These are phyloP conservation scores for Grammothele lineata DNA, from an alignment of 768 basidiomycete genomes.

Conservation along the genomic window DNA sequence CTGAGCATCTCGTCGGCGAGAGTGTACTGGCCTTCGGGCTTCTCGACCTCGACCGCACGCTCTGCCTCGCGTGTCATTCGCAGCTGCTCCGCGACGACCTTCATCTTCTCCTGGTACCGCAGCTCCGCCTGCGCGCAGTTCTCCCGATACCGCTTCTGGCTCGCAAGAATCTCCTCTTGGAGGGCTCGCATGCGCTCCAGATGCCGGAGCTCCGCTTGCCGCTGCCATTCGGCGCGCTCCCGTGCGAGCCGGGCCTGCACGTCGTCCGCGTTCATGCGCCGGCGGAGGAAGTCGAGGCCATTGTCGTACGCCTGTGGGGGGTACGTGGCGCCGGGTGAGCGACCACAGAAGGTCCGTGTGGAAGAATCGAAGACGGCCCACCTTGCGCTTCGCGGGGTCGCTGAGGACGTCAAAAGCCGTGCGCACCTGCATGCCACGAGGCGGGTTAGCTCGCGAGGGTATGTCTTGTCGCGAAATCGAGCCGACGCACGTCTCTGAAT, in stretches of 20 bases:
- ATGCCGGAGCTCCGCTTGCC: constrained; percentile 43
- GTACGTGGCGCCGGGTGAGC: background rate
- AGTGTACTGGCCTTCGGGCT: constrained; percentile 7
- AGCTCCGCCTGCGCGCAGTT: constrained; percentile 18
- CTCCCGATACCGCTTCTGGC: constrained; percentile 23
- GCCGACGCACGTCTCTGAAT: constrained; percentile 25
- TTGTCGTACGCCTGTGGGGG: constrained; percentile 24
- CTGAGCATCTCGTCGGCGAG: constrained; percentile 52
- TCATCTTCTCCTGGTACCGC: constrained; percentile 31
- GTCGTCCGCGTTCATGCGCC: constrained; percentile 14
- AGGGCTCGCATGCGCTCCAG: constrained; percentile 46
- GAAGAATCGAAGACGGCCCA: constrained; percentile 10
- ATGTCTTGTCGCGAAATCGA: no score
- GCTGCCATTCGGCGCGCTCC: constrained; percentile 28
- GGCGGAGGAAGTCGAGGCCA: constrained; percentile 23
- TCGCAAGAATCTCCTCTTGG: constrained; percentile 24
- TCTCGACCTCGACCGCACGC: constrained; percentile 29
- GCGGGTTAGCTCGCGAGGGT: no score
- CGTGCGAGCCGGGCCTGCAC: constrained; percentile 21
- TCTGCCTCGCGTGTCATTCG: constrained; percentile 30
- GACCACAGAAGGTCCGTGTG: background rate
- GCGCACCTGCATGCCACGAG: constrained; percentile 14
- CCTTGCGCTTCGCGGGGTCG: constrained; percentile 29
- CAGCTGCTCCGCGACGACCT: constrained; percentile 32
- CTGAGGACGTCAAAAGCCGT: constrained; percentile 28